Base-by-base conservation (phyloP, 257 asterid genomes). In the Plantago elongata region DNA sequence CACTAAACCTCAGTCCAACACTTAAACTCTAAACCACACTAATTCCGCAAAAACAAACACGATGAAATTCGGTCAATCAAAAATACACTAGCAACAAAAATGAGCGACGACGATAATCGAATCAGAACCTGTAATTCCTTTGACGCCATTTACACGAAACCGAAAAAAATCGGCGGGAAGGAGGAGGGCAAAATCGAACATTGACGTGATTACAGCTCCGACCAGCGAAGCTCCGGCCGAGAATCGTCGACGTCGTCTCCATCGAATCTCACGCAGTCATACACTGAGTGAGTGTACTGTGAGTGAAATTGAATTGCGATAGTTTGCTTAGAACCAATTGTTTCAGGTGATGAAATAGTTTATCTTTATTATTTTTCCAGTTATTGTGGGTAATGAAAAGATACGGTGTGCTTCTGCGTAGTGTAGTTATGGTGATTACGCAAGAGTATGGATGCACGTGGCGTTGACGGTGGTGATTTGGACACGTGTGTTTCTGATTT, bases 61-160 rank as follows among this genome's bases (percentile, higher is more conserved):
- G 15, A 30, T 56, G 37, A 30, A 9, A 37, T 34, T 34, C 2
- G 40, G 40, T 34, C 14, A 63, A 59, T 16, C 30, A 45, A 27
- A 10, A 45, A 17, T 9, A n/a, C 18, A 46, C 12, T 45, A 30
- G 8, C 4, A 27, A 48, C 9, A 56, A 15, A 29, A 42, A 48
- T 50, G 57, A 38, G 55, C 27, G 46, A 7, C 2, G 45, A 68
- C 22, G 61, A 61, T 3, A 42, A 52, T 37, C 11, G 9, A 17
- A 51, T 16, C 7, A 54, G 37, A 51, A 91, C 98, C 96, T 81
- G 78, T 71, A 72, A 59, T 79, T 78, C 22, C 96, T 86, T 63
- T 77, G 87, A 16, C 95, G 95, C 75, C 75, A 84, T 78, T 74
- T 79, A 77, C 90, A 84, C 12, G 88, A 86, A 70, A 79, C 70